Conservation (phyloP, 306 rosid species). For the Corylus americana region DNA sequence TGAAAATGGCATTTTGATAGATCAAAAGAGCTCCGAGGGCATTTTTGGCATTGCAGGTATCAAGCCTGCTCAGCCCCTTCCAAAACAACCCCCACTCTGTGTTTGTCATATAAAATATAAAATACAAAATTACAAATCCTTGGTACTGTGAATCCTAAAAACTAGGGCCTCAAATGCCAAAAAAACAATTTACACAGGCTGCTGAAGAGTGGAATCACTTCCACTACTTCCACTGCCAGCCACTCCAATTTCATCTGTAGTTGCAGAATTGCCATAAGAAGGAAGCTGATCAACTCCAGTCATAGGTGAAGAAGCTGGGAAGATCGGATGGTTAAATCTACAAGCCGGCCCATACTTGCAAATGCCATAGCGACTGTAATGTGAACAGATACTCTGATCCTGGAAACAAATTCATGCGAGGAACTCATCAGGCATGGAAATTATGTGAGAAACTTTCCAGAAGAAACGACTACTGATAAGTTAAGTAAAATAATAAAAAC, state of each 20-base stretch:
- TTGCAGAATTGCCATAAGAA: constrained; percentile 38
- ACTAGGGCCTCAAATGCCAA: constrained; percentile 31
- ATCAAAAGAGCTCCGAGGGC: constrained; percentile 2
- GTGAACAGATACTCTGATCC: constrained; percentile 75
- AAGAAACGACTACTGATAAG: background rate
- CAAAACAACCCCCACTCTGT: constrained; percentile 1
- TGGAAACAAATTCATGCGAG: constrained; percentile 35
- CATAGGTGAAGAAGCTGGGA: constrained; percentile 35
- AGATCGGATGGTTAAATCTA: constrained; percentile 71
- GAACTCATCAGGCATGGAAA: background rate
- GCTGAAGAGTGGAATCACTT: constrained; percentile 45
- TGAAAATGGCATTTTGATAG: constrained; percentile 1
- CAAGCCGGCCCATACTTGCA: constrained; percentile 95
- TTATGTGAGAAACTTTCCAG: background rate
- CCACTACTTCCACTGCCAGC: constrained; percentile 48
- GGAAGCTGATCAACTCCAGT: constrained; percentile 52
- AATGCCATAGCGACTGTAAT: constrained; percentile 85
- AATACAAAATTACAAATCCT: constrained; percentile 38
- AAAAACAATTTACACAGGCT: constrained; percentile 32
- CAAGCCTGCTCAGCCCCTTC: constrained; percentile 7
- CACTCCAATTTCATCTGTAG: constrained; percentile 43
- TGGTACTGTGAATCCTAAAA: constrained; percentile 39
- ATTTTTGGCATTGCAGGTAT: background rate
- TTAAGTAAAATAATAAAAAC: too few species aligned
- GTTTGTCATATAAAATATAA: constrained; percentile 15